These are phyloP conservation scores for Umbelopsis vinacea DNA, from an alignment of 192 early-diverging fungal species.

Conservation along the genomic window DNA sequence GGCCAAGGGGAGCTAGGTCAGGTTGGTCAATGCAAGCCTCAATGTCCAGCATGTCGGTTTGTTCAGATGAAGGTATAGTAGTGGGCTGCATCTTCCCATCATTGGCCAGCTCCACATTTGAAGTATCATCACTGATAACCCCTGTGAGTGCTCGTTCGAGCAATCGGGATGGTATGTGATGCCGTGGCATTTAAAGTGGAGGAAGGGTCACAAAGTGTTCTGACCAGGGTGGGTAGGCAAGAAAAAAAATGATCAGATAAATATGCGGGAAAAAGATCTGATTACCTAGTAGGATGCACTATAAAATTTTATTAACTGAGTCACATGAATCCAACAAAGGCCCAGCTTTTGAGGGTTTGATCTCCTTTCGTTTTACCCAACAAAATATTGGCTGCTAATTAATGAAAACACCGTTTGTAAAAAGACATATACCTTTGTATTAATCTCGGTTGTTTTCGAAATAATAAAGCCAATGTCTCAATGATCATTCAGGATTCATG, in stretches of 20 bases:
- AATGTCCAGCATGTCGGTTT: constrained; percentile 46
- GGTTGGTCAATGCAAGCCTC: constrained; percentile 63
- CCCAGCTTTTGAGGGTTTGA: neutral
- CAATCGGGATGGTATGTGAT: constrained; percentile 17
- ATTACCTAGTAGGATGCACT: neutral
- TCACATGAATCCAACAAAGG: neutral
- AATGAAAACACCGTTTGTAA: too few species aligned
- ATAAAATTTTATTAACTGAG: neutral
- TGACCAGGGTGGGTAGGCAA: neutral
- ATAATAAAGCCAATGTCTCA: too few species aligned
- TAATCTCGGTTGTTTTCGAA: too few species aligned
- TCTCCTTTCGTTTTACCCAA: too few species aligned
- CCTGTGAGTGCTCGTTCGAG: constrained; percentile 6
- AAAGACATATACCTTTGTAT: too few species aligned
- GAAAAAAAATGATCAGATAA: constrained; percentile 13
- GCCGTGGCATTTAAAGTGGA: constrained; percentile 9
- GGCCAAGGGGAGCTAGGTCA: constrained; percentile 53
- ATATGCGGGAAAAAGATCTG: neutral
- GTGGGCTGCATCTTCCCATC: neutral
- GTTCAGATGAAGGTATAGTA: constrained; percentile 8
- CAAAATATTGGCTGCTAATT: too few species aligned
- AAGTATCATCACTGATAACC: neutral
- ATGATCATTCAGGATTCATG: too few species aligned
- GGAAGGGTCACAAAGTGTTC: neutral
- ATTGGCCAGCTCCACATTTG: neutral